Evolutionary conservation across 1,139 yeast species (phyloP).

Genomic region (Magnusiomyces sp.): DNA sequence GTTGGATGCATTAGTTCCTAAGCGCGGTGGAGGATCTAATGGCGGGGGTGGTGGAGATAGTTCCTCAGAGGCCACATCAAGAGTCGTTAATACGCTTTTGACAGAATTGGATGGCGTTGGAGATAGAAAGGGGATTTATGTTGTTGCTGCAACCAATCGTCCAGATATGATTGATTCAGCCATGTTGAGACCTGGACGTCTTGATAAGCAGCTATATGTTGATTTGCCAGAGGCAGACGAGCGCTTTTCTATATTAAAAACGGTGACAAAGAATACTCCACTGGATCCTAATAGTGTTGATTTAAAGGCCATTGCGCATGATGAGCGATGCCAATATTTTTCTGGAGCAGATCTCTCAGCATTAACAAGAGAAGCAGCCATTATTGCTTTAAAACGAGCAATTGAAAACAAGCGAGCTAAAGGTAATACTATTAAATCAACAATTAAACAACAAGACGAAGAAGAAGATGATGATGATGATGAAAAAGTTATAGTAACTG

Average conservation of each 20-base stretch:
- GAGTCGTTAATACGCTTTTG: slow-evolving; percentile 88
- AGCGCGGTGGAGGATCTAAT: too few relatives aligned
- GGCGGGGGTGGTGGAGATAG: too few relatives aligned
- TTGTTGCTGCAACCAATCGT: slow-evolving; percentile 92
- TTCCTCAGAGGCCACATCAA: slow-evolving; percentile 74
- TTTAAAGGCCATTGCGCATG: slow-evolving; percentile 53
- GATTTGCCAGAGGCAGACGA: slow-evolving; percentile 78
- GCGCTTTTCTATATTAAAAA: slow-evolving; percentile 68
- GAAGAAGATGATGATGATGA: slow-evolving; percentile 24
- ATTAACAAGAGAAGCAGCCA: slow-evolving; percentile 87
- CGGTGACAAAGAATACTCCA: slow-evolving; percentile 73
- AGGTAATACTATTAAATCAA: too few relatives aligned
- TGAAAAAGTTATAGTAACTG: slow-evolving; percentile 44
- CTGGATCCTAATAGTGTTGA: slow-evolving; percentile 56
- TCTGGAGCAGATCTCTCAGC: slow-evolving; percentile 96
- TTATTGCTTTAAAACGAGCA: slow-evolving; percentile 66
- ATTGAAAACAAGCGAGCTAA: slow-evolving; percentile 36
- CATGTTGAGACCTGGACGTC: slow-evolving; percentile 93
- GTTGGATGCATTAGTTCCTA: slow-evolving; percentile 89
- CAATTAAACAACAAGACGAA: slow-evolving; percentile 25
- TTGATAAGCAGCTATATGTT: slow-evolving; percentile 86
- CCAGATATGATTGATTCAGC: slow-evolving; percentile 99
- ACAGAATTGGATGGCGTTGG: slow-evolving; percentile 93
- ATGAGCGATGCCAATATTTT: slow-evolving; percentile 76
- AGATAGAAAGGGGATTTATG: slow-evolving; percentile 87